A percentile compares a stretch with the other conserved stretches of the same genome.
Conservation (phyloP, 805 yeast species). For the Teunomyces atbi region DNA sequence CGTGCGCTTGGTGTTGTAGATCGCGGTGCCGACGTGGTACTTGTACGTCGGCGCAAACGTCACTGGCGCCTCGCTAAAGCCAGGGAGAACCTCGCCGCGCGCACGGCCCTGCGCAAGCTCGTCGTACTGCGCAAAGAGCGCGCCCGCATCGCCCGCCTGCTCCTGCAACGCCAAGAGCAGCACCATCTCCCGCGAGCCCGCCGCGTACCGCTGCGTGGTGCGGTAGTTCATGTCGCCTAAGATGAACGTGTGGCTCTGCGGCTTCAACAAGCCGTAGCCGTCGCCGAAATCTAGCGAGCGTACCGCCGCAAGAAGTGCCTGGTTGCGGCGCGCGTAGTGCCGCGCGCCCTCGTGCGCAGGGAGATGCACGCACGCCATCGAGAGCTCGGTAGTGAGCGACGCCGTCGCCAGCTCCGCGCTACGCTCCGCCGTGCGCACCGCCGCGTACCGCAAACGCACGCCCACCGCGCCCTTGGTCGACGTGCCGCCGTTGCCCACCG, state of each 20-base stretch:
- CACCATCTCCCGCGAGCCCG: conserved; percentile 9
- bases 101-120: conserved; percentile 47
- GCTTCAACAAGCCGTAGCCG: conserved; percentile 51
- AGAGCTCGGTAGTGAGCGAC: conserved; percentile 33
- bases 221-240: conserved; percentile 89
- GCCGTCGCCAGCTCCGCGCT: conserved; percentile 13
- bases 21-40: conserved; percentile 49
- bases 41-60: conserved; percentile 81
- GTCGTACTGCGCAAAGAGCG: conserved; percentile 31
- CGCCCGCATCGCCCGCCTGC: conserved; percentile 23
- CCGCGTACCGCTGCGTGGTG: conserved; percentile 29
- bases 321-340: conserved; percentile 49
- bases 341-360: conserved; percentile 72
- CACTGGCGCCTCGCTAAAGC: conserved; percentile 66
- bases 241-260: conserved; percentile 59
- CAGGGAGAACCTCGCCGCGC: conserved; percentile 50
- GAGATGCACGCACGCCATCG: conserved; percentile 71
- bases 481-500: conserved; percentile 59
- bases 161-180: conserved; percentile 25
- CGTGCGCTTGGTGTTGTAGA: conserved; percentile 54
- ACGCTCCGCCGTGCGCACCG: conserved; percentile 18
- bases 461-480: conserved; percentile 77
- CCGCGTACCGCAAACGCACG: conserved; percentile 43
- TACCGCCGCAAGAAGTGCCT: conserved; percentile 49
- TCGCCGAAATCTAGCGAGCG: conserved; percentile 58